Conservation (phyloP, 345 rosid genomes). For the Populus davidiana region DNA sequence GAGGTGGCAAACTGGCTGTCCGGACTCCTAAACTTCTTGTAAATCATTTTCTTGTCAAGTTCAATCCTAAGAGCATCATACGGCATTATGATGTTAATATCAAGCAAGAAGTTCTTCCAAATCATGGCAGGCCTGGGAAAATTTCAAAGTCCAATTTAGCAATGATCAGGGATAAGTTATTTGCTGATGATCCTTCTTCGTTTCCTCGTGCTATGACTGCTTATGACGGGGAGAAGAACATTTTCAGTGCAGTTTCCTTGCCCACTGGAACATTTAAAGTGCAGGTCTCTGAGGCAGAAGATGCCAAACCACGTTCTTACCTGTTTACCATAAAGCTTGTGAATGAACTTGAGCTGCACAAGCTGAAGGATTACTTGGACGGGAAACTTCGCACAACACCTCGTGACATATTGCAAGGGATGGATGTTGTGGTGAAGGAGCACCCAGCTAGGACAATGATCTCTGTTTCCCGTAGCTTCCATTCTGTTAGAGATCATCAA, state of each 20-base stretch:
- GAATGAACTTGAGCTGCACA: constrained; percentile 52
- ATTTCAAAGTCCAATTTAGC: constrained; percentile 42
- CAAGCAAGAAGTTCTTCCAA: constrained; percentile 33
- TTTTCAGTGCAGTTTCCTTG: constrained; percentile 57
- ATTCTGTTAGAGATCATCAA: constrained; percentile 18
- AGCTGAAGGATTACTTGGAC: constrained; percentile 56
- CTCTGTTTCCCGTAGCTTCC: constrained; percentile 59
- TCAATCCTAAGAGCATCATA: constrained; percentile 46
- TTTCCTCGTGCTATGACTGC: constrained; percentile 65
- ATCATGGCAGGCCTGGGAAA: constrained; percentile 33
- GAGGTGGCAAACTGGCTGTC: constrained; percentile 51
- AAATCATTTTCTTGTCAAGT: constrained; percentile 60
- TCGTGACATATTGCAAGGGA: constrained; percentile 75
- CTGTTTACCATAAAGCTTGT: constrained; percentile 52
- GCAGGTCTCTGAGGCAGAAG: constrained; percentile 45
- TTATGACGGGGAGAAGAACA: constrained; percentile 84
- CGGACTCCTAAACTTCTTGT: constrained; percentile 43
- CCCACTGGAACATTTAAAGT: constrained; percentile 51
- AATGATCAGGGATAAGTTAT: constrained; percentile 53
- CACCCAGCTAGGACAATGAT: constrained; percentile 64
- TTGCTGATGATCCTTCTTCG: constrained; percentile 33
- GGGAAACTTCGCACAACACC: constrained; percentile 40
- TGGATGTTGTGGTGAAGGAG: constrained; percentile 95
- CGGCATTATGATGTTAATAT: constrained; percentile 65
- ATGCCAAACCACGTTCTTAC: constrained; percentile 30